Percentiles rank a stretch among this genome's conserved stretches.
Evolutionary conservation across 2,329 filamentous ascomycete species (phyloP).

Genomic region (Alternaria tenuissima): DNA sequence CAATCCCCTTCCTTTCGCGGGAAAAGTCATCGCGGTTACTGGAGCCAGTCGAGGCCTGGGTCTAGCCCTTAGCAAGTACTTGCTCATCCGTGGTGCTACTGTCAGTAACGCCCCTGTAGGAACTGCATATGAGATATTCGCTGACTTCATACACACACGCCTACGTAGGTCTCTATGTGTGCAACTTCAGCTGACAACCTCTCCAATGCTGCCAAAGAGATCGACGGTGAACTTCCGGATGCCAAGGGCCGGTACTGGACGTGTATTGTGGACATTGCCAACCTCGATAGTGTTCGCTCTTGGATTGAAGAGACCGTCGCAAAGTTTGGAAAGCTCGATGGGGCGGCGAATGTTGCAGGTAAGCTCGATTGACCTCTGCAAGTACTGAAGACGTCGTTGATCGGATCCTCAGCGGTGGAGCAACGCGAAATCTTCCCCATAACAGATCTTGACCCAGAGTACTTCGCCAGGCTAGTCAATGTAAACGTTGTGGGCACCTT

Average conservation of each 20-base stretch:
- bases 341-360: slow-evolving; percentile 55
- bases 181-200: slow-evolving; percentile 7
- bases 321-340: slow-evolving; percentile 48
- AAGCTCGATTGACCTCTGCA: neutral
- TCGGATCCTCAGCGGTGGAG: slow-evolving; percentile 1
- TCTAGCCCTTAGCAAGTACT: slow-evolving; percentile 6
- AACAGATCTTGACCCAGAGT: slow-evolving; percentile 24
- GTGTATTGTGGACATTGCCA: slow-evolving; percentile 5
- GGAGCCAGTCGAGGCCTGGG: slow-evolving; percentile 6
- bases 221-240: slow-evolving; percentile 6
- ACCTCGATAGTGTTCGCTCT: slow-evolving; percentile 4
- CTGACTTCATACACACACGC: neutral
- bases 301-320: slow-evolving; percentile 50
- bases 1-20: slow-evolving; percentile 3
- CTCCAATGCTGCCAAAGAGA: slow-evolving; percentile 2
- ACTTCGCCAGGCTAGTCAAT: slow-evolving; percentile 30
- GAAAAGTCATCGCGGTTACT: slow-evolving; percentile 6
- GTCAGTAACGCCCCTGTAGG: neutral
- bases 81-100: slow-evolving; percentile 6
- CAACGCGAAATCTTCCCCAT: slow-evolving; percentile 13
- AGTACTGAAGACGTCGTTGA: neutral
- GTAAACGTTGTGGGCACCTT: slow-evolving; percentile 54
- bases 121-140: neutral
- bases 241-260: slow-evolving; percentile 8
- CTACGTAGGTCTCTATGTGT: neutral